Evolutionary conservation across 306 rosid species (phyloP).

Genomic region (Fagus crenata): DNA sequence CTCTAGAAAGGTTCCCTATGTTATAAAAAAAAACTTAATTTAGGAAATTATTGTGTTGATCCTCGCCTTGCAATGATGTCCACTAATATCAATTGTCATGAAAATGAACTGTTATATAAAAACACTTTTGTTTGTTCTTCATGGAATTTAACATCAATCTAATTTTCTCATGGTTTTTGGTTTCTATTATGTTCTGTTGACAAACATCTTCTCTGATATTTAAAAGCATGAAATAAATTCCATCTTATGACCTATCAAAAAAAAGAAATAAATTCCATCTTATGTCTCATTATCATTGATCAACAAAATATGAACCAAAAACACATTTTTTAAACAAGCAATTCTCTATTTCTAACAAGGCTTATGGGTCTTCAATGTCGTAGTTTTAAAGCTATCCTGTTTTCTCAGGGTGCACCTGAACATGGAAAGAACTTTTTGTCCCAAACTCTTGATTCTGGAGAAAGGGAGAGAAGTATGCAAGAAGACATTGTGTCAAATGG

Average conservation of each 20-base stretch:
- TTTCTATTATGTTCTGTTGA: neutral
- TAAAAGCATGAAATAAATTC: neutral
- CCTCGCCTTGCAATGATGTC: neutral
- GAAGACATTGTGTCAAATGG: constrained; percentile 40
- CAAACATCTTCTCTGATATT: neutral
- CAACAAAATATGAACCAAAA: neutral
- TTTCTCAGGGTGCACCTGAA: constrained; percentile 49
- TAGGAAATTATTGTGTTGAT: neutral
- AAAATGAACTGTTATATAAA: neutral
- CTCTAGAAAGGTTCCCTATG: too few relatives aligned
- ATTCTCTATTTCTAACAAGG: neutral
- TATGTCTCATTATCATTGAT: neutral
- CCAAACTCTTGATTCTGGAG: constrained; percentile 43
- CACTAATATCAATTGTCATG: neutral
- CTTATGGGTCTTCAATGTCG: neutral
- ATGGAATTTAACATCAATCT: neutral
- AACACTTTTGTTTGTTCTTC: neutral
- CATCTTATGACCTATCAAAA: neutral
- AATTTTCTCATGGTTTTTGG: neutral
- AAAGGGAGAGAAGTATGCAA: constrained; percentile 36
- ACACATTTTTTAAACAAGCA: neutral
- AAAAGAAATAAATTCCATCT: neutral
- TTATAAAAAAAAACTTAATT: too few relatives aligned
- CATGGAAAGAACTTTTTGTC: constrained; percentile 38
- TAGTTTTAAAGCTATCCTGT: constrained; percentile 23